A percentile compares a stretch with the other conserved stretches of the same genome.
These are phyloP conservation scores for Flaveria floridana DNA, from an alignment of 140 eudicot genomes.

Conservation along the genomic window DNA sequence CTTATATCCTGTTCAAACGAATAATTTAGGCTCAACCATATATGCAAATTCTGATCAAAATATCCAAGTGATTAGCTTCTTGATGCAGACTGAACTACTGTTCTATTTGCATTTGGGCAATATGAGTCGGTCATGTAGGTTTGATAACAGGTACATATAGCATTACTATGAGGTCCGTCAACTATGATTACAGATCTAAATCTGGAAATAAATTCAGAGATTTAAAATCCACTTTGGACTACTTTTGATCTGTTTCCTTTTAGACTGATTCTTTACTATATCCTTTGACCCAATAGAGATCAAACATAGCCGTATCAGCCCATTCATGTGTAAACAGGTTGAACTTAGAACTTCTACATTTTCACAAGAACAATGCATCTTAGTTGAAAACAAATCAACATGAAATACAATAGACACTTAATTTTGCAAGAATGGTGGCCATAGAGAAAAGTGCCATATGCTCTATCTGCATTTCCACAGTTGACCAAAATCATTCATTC, in stretches of 20 bases:
- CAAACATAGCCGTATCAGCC: neutral
- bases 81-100: neutral
- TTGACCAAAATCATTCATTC: neutral
- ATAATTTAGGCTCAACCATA: neutral
- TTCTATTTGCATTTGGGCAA: neutral
- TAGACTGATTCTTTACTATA: neutral
- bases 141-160: neutral
- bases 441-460: neutral
- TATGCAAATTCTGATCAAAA: neutral
- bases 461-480: neutral
- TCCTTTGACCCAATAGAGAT: neutral
- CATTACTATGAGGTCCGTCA: neutral
- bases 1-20: conserved; percentile 66
- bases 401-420: neutral
- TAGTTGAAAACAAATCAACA: neutral
- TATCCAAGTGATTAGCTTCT: neutral
- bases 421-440: neutral
- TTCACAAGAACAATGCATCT: neutral
- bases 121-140: neutral
- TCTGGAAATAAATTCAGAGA: neutral
- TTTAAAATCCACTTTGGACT: neutral
- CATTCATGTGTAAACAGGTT: neutral
- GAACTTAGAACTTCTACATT: too few species aligned
- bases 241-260: neutral
- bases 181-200: too few species aligned